Base-by-base conservation (phyloP, 768 basidiomycete species). In the Russula foetens region DNA sequence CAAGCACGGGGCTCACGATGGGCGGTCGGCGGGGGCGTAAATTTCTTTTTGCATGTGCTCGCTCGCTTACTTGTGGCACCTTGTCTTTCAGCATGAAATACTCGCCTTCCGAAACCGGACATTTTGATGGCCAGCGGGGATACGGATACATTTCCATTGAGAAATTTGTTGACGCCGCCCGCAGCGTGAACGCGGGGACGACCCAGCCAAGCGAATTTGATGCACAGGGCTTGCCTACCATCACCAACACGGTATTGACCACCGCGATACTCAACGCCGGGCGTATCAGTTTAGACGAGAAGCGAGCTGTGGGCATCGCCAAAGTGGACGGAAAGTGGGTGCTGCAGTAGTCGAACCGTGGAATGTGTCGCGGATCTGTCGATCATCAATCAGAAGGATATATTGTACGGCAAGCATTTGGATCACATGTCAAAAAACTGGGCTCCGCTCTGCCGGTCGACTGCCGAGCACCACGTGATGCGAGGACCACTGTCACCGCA, bases 81-180 rank as follows among this genome's bases (percentile, higher is more conserved):
- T n/a, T n/a, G n/a, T n/a, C n/a, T n/a, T 29, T 24, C 71, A 90
- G 90, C 75, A 95, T 96, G 88, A 96, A 95, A 69, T 96, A 96
- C 74, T 88, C 91, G 41, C 90, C 92, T 5, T 92, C 90, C 55
- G 90, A 90, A 74, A 88, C 82, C 58, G 94, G 92, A 7, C 88
- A 92, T 74, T 96, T 97, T 70, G 94, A 96, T 69, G 94, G 94
- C 29, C 94, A 95, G 74, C 83, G 87, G 58, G 93, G 93, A 17
- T 97, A 97, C 72, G 94, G 90, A 62, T 85, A 96, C 71, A 77
- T 95, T 67, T 93, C 90, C 19, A 90, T 95, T 67, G 92, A 92
- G 73, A 94, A 90, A 73, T 95, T 95, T 74, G 77, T 96, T 70
- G 92, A 91, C 70, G 90, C 89, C 19, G 84, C 86, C 45, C 81